A percentile compares a stretch with the other conserved stretches of the same genome.
Conservation (phyloP, 768 basidiomycete species). For the Boletus rufocinnamomeus region DNA sequence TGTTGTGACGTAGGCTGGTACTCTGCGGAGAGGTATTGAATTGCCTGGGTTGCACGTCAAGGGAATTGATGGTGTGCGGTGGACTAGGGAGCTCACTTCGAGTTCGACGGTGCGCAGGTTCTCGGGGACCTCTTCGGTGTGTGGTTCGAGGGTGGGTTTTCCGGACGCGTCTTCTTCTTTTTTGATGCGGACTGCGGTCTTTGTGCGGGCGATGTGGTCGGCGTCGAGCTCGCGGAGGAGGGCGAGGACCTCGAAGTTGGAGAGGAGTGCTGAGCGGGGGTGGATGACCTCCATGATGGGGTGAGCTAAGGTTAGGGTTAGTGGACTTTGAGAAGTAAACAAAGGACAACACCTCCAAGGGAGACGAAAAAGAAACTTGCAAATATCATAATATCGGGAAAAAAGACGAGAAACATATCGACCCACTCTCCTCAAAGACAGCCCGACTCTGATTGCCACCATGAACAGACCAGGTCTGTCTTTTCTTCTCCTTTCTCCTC, state of each 20-base stretch:
- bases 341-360: conserved; percentile 28
- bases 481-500: neutral
- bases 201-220: conserved; percentile 69
- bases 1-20: conserved; percentile 71
- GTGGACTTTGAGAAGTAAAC: conserved; percentile 20
- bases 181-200: conserved; percentile 70
- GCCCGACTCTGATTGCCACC: neutral
- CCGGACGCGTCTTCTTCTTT: conserved; percentile 68
- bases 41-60: conserved; percentile 55
- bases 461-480: conserved; percentile 67
- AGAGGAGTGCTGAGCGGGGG: conserved; percentile 75
- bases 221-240: conserved; percentile 76
- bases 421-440: conserved; percentile 2
- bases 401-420: conserved; percentile 12
- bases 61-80: neutral
- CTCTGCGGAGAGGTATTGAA: conserved; percentile 77
- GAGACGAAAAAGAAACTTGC: conserved; percentile 13
- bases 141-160: conserved; percentile 33
- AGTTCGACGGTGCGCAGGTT: conserved; percentile 86
- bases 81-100: conserved; percentile 42
- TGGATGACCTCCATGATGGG: conserved; percentile 38
- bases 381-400: conserved; percentile 7
- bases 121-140: conserved; percentile 63
- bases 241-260: conserved; percentile 83
- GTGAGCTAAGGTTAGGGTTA: conserved; percentile 25